Conservation (phyloP, 140 eudicot species). For the Stevia rebaudiana region DNA sequence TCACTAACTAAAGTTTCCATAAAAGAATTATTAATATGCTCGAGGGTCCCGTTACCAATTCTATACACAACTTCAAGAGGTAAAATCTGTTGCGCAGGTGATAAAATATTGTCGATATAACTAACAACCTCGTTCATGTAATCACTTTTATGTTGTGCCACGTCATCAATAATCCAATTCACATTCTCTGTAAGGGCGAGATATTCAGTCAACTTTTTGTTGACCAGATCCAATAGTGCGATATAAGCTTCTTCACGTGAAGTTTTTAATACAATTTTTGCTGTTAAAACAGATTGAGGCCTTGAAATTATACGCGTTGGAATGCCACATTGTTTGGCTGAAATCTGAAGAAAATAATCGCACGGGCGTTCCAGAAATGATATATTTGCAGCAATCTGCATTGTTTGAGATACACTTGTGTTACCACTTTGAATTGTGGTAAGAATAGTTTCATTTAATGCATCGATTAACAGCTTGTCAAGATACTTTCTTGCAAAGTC, state of each 20-base stretch:
- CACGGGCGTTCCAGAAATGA: conserved; percentile 71
- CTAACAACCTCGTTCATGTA: conserved; percentile 58
- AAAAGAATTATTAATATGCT: conserved; percentile 70
- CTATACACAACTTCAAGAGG: conserved; percentile 76
- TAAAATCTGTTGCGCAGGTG: conserved; percentile 86
- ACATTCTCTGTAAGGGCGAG: conserved; percentile 61
- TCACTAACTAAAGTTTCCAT: conserved; percentile 76
- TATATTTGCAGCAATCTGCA: conserved; percentile 86
- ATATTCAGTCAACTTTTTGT: conserved; percentile 61
- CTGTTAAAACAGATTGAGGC: conserved; percentile 55
- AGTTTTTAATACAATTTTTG: conserved; percentile 61
- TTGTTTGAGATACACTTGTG: conserved; percentile 67
- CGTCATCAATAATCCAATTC: conserved; percentile 78
- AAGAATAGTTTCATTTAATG: conserved; percentile 55
- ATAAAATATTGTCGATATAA: conserved; percentile 70
- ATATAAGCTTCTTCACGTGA: conserved; percentile 73
- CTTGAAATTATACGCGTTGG: conserved; percentile 61
- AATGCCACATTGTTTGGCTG: conserved; percentile 78
- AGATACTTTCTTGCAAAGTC: conserved; percentile 68
- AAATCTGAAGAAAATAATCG: conserved; percentile 76
- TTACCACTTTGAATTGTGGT: conserved; percentile 40
- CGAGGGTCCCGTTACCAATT: conserved; percentile 87
- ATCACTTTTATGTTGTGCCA: conserved; percentile 50
- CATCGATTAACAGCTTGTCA: conserved; percentile 71
- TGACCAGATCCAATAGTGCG: conserved; percentile 57